Conservation (phyloP, 2,329 filamentous ascomycete species). For the Cryphonectria japonica region DNA sequence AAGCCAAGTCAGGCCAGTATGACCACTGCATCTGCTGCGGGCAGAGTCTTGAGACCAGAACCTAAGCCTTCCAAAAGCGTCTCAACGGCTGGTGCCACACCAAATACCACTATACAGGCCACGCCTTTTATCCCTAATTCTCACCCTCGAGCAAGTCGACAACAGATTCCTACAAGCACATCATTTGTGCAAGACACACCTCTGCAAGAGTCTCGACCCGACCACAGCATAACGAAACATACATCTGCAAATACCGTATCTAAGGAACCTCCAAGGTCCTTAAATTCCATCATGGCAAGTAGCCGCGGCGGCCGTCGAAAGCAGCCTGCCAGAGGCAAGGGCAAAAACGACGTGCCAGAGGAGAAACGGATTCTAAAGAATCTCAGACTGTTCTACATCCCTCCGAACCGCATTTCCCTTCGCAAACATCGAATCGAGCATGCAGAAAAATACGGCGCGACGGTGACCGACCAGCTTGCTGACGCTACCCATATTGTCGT, state of each 20-base stretch:
- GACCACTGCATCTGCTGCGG: background rate
- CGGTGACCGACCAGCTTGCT: conserved; percentile 64
- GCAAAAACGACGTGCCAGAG: conserved; percentile 53
- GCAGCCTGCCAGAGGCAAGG: conserved; percentile 48
- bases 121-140: conserved; percentile 9
- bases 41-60: conserved; percentile 9
- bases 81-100: conserved; percentile 12
- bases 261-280: conserved; percentile 25
- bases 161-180: conserved; percentile 23
- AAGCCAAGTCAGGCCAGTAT: conserved; percentile 16
- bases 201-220: conserved; percentile 32
- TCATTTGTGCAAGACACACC: conserved; percentile 40
- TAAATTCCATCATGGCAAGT: conserved; percentile 36
- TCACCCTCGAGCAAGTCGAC: conserved; percentile 13
- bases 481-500: conserved; percentile 79
- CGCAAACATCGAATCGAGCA: conserved; percentile 75
- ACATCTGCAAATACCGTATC: conserved; percentile 31
- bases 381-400: conserved; percentile 76
- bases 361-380: conserved; percentile 61
- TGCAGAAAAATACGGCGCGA: conserved; percentile 74
- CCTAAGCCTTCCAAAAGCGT: background rate
- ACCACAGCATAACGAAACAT: conserved; percentile 36
- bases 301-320: background rate
- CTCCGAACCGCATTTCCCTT: conserved; percentile 74
- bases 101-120: conserved; percentile 16